Evolutionary conservation across 2,329 filamentous ascomycete genomes (phyloP), one percentile per base, ranked within the genome.

Genomic region (Fusarium musae): DNA sequence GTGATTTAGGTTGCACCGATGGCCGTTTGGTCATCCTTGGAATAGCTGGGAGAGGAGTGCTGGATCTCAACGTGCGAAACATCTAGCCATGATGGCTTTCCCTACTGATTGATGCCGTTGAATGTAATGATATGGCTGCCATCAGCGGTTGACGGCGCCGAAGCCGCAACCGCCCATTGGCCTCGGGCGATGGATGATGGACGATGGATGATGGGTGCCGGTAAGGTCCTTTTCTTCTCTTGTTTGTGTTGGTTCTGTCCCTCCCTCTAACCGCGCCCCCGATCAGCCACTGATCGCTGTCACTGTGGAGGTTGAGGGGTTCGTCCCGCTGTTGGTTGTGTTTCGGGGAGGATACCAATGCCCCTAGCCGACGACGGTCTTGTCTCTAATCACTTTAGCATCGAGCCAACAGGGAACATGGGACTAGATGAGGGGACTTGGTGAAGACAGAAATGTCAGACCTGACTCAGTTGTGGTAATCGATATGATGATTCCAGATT

Each of bases 341-440:
- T 78, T 78, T 78, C 73, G 76, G 73, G 69, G 64, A 59, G 43
- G 49, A 63, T 73, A 63, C 67, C 61, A 70, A 69, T 77, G 58
- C 71, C 75, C 76, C 75, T 74, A 75, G 72, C 71, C 70, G 68
- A 74, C 58, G 62, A 66, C 63, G 65, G 56, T 69, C 65, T 67
- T 72, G 71, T 70, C 64, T 77, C 75, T 58, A 69, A 53, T 64
- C 44, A 64, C n/a, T 54, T 69, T 59, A 77, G 75, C 63, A 69
- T 76, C 65, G 50, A 66, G 59, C 74, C 59, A 65, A 61, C 75
- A 77, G 70, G 75, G 75, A 72, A 69, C 72, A 74, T 63, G 74
- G 70, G 59, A 59, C 56, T 40, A 46, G 40, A 44, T 59, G 50
- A 59, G 61, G 49, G 49, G 59, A 65, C 63, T 73, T 58, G 28